These are phyloP conservation scores for thale cress (Arabidopsis thaliana) DNA, from an alignment of 345 rosid species.

Conservation along the genomic window TAIR10.1 NC_003071.7:9174001-9174500, in stretches of 20 bases:
- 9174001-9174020: slow-evolving; percentile 44
- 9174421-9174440: neutral
- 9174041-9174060: slow-evolving; percentile 48
- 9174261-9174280: slow-evolving; percentile 63
- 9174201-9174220: slow-evolving; percentile 42
- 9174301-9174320: slow-evolving; percentile 88
- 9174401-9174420: neutral
- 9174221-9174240: slow-evolving; percentile 33
- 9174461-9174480: neutral
- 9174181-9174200: slow-evolving; percentile 35
- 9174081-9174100: slow-evolving; percentile 33
- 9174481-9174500: neutral
- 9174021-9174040: slow-evolving; percentile 41
- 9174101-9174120: slow-evolving; percentile 37
- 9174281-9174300: slow-evolving; percentile 77
- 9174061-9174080: slow-evolving; percentile 13
- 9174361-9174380: slow-evolving; percentile 7
- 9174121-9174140: slow-evolving; percentile 38
- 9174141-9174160: slow-evolving; percentile 29
- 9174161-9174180: slow-evolving; percentile 56
- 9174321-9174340: slow-evolving; percentile 80
- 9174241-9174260: slow-evolving; percentile 50
- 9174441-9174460: neutral
- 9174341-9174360: slow-evolving; percentile 54
- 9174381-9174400: slow-evolving; percentile 16